phyloP scores from a whole-genome alignment of 2,329 filamentous ascomycete genomes.

The Botrytis squamosa region DNA sequence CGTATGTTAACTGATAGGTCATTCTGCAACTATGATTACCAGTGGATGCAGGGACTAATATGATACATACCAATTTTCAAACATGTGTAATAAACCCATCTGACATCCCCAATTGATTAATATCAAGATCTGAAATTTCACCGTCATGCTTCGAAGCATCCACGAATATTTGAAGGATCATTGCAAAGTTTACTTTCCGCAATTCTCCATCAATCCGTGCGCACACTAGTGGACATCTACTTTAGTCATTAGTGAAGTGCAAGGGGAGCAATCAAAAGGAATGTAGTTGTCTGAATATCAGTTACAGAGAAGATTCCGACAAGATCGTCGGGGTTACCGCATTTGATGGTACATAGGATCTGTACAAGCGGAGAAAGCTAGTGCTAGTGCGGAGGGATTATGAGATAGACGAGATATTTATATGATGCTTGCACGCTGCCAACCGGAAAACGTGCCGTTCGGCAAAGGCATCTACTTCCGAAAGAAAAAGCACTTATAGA shows the following conservation, averaged over 20 bases:
- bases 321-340: background rate
- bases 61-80: background rate
- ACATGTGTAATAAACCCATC: background rate
- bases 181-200: background rate
- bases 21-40: background rate
- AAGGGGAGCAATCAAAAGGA: background rate
- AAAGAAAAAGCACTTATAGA: background rate
- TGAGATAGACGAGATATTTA: background rate
- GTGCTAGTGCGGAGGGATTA: background rate
- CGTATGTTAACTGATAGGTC: background rate
- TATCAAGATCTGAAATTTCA: background rate
- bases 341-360: background rate
- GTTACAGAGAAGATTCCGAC: background rate
- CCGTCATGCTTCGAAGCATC: background rate
- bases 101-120: background rate
- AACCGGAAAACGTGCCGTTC: background rate
- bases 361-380: background rate
- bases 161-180: background rate
- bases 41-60: background rate
- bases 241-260: no score
- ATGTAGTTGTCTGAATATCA: no score
- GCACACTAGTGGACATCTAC: background rate
- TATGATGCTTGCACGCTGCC: background rate
- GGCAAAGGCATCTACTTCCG: background rate
- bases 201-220: background rate